Percentiles rank a stretch among this genome's conserved stretches.
Evolutionary conservation across 2,329 filamentous ascomycete genomes (phyloP).

Genomic region (Ceratocystis ficicola): DNA sequence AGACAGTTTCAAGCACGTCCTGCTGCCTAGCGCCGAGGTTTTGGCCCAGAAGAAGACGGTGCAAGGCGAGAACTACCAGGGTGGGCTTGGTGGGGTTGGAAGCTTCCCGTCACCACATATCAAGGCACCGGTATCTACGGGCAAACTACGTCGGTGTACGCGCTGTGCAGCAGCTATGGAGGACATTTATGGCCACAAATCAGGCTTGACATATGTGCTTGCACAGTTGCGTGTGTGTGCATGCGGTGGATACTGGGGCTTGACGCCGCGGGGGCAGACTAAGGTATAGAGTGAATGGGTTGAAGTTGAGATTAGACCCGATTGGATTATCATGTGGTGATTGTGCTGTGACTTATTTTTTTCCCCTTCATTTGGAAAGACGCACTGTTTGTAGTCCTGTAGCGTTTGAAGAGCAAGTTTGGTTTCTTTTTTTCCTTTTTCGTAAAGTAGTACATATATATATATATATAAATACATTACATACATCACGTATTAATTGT

Average conservation of each 20-base stretch:
- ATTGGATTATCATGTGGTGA: not conserved
- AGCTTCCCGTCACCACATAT: slow-evolving; percentile 12
- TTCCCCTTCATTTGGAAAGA: not conserved
- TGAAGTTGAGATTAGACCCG: not conserved
- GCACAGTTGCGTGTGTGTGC: slow-evolving; percentile 44
- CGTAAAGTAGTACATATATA: too few species aligned
- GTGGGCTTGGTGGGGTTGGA: slow-evolving; percentile 7
- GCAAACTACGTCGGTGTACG: slow-evolving; percentile 33
- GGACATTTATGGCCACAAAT: slow-evolving; percentile 38
- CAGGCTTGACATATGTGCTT: slow-evolving; percentile 43
- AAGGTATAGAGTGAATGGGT: slow-evolving; percentile 12
- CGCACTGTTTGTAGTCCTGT: not conserved
- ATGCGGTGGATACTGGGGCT: slow-evolving; percentile 43
- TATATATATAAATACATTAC: too few species aligned
- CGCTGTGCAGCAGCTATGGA: slow-evolving; percentile 56
- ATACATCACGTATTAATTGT: too few species aligned
- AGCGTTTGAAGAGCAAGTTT: not conserved
- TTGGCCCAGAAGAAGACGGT: slow-evolving; percentile 25
- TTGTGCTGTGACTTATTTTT: not conserved
- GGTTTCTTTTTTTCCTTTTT: not conserved
- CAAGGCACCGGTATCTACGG: slow-evolving; percentile 32
- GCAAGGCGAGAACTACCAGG: slow-evolving; percentile 20
- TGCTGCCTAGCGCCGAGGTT: slow-evolving; percentile 32
- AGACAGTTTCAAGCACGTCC: slow-evolving; percentile 47
- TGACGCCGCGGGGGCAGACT: slow-evolving; percentile 25